Evolutionary conservation across 495 filamentous ascomycete genomes (phyloP), one percentile per base, ranked within the genome.

Genomic region (Aspergillus wentii): DNA sequence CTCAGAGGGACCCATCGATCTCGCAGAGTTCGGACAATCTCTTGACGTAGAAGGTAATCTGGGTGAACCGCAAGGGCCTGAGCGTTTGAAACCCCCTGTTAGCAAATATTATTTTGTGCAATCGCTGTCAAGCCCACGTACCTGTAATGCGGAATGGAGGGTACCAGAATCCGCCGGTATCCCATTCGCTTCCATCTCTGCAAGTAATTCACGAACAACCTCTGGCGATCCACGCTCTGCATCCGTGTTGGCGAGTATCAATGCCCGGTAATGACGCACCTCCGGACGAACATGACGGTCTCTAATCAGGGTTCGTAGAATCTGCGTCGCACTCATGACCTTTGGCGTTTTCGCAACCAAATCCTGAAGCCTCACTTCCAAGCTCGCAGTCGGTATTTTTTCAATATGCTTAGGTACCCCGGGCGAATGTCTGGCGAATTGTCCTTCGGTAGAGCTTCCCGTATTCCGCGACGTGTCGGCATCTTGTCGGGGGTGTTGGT

Each of bases 41-140:
- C 68, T 23, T 72, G 68, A 16, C 88, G 81, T 8, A 89, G 67
- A 1, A 88, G 29, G 44, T 92, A 89, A 57, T 96, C 82, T 1
- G 91, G 89, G 57, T 95, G 89, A 16, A 94, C 78, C 10, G 87
- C 78, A 16, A 90, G 76, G 5, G 78, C 77, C 79, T 89, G 19
- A 17, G 25, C 8, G 22, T 28, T 13, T 17, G 20, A 20, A 29
- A 30, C n/a, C 20, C 10, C 11, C 11, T 23, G 16, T 38, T 27
- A 37, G 18, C 34, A 27, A 22, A 23, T 8, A 25, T 5, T 16
- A 19, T 8, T 8, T 32, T n/a, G 34, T 10, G 28, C 15, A 23
- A 13, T 2, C 3, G 26, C 18, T 35, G 7, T 17, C 25, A 4
- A 38, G 23, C 23, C 16, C 27, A 46, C 68, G 37, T 61, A 83